Percentiles rank a stretch among this genome's conserved stretches.
These are phyloP conservation scores for Leptomonas seymouri DNA, from an alignment of 208 protist species.

Conservation along the genomic window DNA sequence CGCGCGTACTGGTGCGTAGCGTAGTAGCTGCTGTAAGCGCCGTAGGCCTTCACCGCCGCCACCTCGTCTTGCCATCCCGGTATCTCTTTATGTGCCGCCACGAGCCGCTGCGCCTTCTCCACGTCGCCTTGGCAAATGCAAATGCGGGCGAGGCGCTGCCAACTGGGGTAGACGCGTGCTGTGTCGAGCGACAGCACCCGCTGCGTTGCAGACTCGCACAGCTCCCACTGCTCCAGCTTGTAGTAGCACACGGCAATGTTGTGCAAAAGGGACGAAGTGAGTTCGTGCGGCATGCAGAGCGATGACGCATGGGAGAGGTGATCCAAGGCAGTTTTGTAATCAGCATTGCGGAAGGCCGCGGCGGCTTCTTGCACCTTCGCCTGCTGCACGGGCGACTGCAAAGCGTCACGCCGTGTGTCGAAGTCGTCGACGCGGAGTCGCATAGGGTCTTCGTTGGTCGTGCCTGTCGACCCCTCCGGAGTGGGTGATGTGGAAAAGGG, in stretches of 20 bases:
- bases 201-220: conserved; percentile 33
- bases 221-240: conserved; percentile 50
- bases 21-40: conserved; percentile 42
- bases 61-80: conserved; percentile 38
- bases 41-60: conserved; percentile 42
- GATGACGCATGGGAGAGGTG: conserved; percentile 21
- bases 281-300: conserved; percentile 20
- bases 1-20: conserved; percentile 45
- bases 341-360: conserved; percentile 11
- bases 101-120: conserved; percentile 32
- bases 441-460: neutral
- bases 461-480: neutral
- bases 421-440: conserved; percentile 25
- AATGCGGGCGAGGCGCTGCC: conserved; percentile 41
- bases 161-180: conserved; percentile 37
- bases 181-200: conserved; percentile 46
- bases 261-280: conserved; percentile 42
- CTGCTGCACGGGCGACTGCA: conserved; percentile 10
- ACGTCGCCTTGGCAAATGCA: conserved; percentile 37
- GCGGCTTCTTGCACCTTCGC: conserved; percentile 7
- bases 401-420: conserved; percentile 23
- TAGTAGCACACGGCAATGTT: conserved; percentile 66
- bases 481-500: neutral
- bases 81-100: conserved; percentile 31
- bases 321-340: conserved; percentile 27